These are phyloP conservation scores for Rhexocercosporidium sp. DNA, from an alignment of 2,329 filamentous ascomycete genomes.

Conservation along the genomic window DNA sequence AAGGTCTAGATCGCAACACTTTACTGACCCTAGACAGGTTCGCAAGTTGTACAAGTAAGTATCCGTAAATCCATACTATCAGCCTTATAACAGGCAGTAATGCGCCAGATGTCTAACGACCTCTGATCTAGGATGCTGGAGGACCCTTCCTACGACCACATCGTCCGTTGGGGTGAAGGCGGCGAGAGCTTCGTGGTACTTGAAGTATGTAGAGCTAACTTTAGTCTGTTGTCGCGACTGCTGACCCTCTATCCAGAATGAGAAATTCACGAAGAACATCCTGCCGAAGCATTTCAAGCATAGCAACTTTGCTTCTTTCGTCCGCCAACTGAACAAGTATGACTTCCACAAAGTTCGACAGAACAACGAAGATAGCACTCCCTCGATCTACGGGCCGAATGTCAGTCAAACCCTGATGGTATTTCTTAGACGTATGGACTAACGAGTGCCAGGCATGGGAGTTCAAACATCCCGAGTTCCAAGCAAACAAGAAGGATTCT, in stretches of 20 bases:
- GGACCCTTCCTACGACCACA: slow-evolving; percentile 88
- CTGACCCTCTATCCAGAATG: slow-evolving; percentile 67
- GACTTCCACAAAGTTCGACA: slow-evolving; percentile 98
- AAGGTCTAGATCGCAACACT: slow-evolving; percentile 1
- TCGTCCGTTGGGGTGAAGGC: slow-evolving; percentile 94
- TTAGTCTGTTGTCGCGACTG: not conserved
- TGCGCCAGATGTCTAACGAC: slow-evolving; percentile 31
- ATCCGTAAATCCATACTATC: slow-evolving; percentile 31
- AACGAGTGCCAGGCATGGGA: slow-evolving; percentile 74
- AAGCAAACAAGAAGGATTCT: slow-evolving; percentile 93
- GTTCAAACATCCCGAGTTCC: slow-evolving; percentile 97
- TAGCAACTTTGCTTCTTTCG: slow-evolving; percentile 97
- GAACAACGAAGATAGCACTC: slow-evolving; percentile 83
- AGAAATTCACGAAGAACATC: slow-evolving; percentile 97
- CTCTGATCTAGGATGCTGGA: slow-evolving; percentile 81
- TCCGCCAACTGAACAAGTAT: slow-evolving; percentile 95
- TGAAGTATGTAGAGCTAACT: slow-evolving; percentile 67
- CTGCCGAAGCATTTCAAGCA: slow-evolving; percentile 99
- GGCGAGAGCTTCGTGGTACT: slow-evolving; percentile 96
- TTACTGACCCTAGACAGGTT: slow-evolving; percentile 62
- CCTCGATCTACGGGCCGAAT: slow-evolving; percentile 80
- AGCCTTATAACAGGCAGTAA: slow-evolving; percentile 39
- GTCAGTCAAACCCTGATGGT: slow-evolving; percentile 52
- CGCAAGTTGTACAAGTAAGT: slow-evolving; percentile 97
- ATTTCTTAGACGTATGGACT: not conserved